phyloP scores from a whole-genome alignment of 306 rosid genomes.

The Carpinus viminea region DNA sequence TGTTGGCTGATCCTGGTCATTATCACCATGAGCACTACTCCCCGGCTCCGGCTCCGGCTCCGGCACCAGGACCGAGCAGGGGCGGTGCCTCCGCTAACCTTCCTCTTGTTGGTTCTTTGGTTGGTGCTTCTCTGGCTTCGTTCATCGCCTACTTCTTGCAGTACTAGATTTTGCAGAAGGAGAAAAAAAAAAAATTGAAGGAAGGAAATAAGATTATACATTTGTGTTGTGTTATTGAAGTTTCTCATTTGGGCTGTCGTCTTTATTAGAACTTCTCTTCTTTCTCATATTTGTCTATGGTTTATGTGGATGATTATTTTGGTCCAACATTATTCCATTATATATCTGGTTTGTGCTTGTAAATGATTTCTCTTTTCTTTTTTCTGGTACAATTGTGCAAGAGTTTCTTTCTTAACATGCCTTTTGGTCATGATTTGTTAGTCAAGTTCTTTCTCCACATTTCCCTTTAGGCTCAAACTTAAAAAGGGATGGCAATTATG shows the following conservation, averaged over 20 bases:
- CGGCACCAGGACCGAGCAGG: not conserved
- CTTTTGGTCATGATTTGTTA: not conserved
- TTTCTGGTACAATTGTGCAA: not conserved
- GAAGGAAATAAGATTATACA: too few relatives aligned
- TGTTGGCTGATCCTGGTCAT: not conserved
- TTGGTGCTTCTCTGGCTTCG: slow-evolving; percentile 2
- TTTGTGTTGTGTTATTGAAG: too few relatives aligned
- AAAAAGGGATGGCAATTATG: not conserved
- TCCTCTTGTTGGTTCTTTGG: not conserved
- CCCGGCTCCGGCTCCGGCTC: not conserved
- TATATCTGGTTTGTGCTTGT: not conserved
- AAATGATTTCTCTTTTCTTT: not conserved
- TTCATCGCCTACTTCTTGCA: not conserved
- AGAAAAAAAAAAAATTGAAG: not conserved
- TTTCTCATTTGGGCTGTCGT: too few relatives aligned
- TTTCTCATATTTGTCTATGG: too few relatives aligned
- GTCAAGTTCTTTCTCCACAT: not conserved
- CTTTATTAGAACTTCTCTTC: too few relatives aligned
- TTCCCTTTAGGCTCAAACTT: not conserved
- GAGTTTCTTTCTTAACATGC: not conserved
- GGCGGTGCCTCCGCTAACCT: not conserved
- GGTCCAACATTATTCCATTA: not conserved
- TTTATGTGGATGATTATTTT: not conserved
- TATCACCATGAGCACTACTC: not conserved
- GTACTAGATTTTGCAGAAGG: too few relatives aligned